These are phyloP conservation scores for Tetracentron sinense DNA, from an alignment of 164 flowering plant species.

Conservation along the genomic window DNA sequence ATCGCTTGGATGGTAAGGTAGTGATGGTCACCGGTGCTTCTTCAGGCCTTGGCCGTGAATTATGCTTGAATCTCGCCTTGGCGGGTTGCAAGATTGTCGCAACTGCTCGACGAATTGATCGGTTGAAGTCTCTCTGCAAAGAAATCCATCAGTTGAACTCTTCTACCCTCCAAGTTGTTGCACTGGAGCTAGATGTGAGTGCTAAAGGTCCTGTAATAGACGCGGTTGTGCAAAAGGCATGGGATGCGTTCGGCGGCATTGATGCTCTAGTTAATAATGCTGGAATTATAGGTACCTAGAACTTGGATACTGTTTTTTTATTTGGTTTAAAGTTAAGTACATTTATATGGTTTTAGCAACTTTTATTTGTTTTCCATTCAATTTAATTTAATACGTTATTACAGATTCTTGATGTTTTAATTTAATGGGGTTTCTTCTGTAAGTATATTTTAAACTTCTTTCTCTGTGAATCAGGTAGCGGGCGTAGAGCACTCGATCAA, in stretches of 20 bases:
- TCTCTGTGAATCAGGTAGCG: constrained; percentile 24
- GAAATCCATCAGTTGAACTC: constrained; percentile 24
- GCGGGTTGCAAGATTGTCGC: constrained; percentile 39
- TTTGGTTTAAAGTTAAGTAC: no score
- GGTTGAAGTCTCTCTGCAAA: constrained; percentile 37
- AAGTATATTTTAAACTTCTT: no score
- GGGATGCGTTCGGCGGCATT: constrained; percentile 53
- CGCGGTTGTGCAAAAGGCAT: constrained; percentile 34
- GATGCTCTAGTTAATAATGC: constrained; percentile 59
- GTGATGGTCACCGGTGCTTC: constrained; percentile 54
- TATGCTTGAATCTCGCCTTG: constrained; percentile 36
- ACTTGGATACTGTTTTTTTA: no score
- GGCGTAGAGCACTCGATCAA: constrained; percentile 27
- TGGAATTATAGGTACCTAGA: constrained; percentile 42
- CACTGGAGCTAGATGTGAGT: constrained; percentile 45
- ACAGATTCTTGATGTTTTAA: no score
- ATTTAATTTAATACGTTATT: no score
- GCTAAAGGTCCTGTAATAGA: constrained; percentile 38
- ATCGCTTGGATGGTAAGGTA: constrained; percentile 26
- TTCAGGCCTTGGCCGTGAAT: constrained; percentile 39
- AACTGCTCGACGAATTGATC: constrained; percentile 45
- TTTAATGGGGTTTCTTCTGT: background rate
- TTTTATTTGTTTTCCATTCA: no score
- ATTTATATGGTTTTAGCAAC: no score
- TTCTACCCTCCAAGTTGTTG: constrained; percentile 22